Conservation (phyloP, 2,329 filamentous ascomycete genomes). For the Cladophialophora exuberans region DNA sequence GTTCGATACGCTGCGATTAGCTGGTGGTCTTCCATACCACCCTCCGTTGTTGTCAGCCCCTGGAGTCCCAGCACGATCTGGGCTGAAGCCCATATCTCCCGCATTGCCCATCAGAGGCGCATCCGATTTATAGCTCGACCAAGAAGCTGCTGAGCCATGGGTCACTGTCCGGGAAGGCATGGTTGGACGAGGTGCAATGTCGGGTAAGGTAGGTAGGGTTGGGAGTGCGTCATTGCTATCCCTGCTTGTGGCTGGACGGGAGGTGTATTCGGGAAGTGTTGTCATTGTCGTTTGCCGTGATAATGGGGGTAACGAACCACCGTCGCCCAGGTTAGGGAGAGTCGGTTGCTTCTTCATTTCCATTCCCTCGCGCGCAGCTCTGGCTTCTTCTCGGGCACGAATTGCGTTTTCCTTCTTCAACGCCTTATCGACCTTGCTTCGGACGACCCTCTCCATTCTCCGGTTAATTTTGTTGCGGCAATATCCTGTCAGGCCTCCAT, state of each 20-base stretch:
- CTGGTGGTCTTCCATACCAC: constrained; percentile 25
- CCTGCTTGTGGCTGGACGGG: constrained; percentile 59
- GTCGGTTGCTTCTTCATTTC: constrained; percentile 53
- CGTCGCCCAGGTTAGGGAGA: constrained; percentile 63
- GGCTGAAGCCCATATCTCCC: constrained; percentile 60
- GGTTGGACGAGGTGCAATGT: constrained; percentile 49
- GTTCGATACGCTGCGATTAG: constrained; percentile 31
- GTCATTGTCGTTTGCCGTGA: constrained; percentile 63
- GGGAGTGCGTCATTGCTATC: constrained; percentile 41
- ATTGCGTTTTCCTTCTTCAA: constrained; percentile 72
- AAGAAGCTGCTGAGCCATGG: constrained; percentile 56
- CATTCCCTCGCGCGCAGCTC: constrained; percentile 36
- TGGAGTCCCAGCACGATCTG: constrained; percentile 30
- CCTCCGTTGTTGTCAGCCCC: constrained; percentile 35
- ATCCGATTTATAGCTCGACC: constrained; percentile 65
- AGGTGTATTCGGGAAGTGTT: constrained; percentile 66
- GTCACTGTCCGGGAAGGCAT: constrained; percentile 51
- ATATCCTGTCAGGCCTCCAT: constrained; percentile 80
- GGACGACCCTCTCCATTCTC: constrained; percentile 80
- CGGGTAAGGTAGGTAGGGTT: constrained; percentile 39
- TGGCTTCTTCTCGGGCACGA: constrained; percentile 57
- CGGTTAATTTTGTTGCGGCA: constrained; percentile 91
- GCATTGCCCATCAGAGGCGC: constrained; percentile 65
- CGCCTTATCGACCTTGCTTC: constrained; percentile 84
- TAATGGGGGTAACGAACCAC: constrained; percentile 62